Conservation (phyloP, 2,329 filamentous ascomycete genomes). For the Diaporthe helianthi region DNA sequence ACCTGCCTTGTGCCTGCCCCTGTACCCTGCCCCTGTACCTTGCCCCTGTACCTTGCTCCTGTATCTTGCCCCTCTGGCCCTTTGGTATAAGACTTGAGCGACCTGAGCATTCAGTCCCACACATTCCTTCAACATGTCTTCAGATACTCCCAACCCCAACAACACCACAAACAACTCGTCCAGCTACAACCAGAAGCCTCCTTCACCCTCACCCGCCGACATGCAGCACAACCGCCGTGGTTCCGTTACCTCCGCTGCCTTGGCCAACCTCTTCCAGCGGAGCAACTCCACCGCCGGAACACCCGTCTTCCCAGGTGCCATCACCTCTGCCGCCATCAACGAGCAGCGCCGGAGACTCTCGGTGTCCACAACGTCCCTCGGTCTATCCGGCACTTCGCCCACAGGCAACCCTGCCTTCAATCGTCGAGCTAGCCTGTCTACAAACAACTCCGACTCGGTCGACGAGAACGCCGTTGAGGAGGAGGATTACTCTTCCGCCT, state of each 20-base stretch:
- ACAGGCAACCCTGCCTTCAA: constrained; percentile 57
- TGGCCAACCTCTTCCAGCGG: constrained; percentile 66
- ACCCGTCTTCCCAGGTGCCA: constrained; percentile 53
- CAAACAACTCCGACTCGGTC: constrained; percentile 66
- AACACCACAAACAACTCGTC: constrained; percentile 35
- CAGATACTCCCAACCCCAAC: constrained; percentile 43
- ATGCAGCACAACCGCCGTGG: constrained; percentile 55
- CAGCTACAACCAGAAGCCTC: constrained; percentile 42
- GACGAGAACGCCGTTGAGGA: constrained; percentile 80
- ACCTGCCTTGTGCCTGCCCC: constrained; percentile 9
- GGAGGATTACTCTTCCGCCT: constrained; percentile 60
- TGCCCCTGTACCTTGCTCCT: no score
- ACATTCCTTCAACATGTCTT: constrained; percentile 40
- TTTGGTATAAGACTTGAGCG: constrained; percentile 24
- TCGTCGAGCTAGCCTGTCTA: constrained; percentile 74
- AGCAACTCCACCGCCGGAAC: constrained; percentile 57
- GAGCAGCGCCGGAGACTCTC: constrained; percentile 74
- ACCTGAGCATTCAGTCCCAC: constrained; percentile 13
- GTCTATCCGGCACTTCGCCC: constrained; percentile 76
- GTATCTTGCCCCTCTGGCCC: background rate
- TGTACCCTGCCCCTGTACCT: background rate
- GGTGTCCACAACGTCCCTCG: constrained; percentile 63
- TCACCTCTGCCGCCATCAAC: constrained; percentile 54
- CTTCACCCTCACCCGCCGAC: constrained; percentile 41
- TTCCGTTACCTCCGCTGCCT: constrained; percentile 63